Conservation (phyloP, 2,329 filamentous ascomycete genomes). For the Diplodia corticola region DNA sequence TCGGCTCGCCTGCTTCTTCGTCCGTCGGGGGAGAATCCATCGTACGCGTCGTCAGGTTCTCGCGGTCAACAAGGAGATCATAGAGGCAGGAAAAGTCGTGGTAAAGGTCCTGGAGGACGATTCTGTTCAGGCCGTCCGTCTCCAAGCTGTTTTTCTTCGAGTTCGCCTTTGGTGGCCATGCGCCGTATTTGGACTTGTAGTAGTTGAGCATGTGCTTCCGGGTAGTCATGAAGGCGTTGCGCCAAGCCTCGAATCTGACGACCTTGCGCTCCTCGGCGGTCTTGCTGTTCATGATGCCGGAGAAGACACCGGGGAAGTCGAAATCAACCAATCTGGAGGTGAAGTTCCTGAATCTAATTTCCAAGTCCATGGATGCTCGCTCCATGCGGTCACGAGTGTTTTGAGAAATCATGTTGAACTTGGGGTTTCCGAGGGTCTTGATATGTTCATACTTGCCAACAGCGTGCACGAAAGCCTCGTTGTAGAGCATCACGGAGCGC, state of each 20-base stretch:
- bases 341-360: constrained; percentile 68
- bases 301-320: constrained; percentile 86
- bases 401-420: constrained; percentile 68
- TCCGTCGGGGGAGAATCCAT: constrained; percentile 64
- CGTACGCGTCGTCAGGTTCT: constrained; percentile 73
- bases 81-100: constrained; percentile 84
- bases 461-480: constrained; percentile 87
- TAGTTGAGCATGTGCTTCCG: constrained; percentile 71
- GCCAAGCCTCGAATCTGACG: constrained; percentile 84
- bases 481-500: constrained; percentile 78
- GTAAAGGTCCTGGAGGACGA: constrained; percentile 80
- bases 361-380: constrained; percentile 76
- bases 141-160: constrained; percentile 90
- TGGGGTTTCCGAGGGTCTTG: constrained; percentile 66
- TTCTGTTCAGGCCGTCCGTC: constrained; percentile 80
- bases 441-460: constrained; percentile 80
- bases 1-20: constrained; percentile 59
- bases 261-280: constrained; percentile 73
- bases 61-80: constrained; percentile 82
- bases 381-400: constrained; percentile 79
- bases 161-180: constrained; percentile 86
- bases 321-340: constrained; percentile 79
- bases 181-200: constrained; percentile 67
- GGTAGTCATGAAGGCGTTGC: constrained; percentile 70
- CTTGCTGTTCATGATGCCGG: constrained; percentile 82